These are phyloP conservation scores for Emergomyces orientalis DNA, from an alignment of 2,329 filamentous ascomycete genomes.

Conservation along the genomic window DNA sequence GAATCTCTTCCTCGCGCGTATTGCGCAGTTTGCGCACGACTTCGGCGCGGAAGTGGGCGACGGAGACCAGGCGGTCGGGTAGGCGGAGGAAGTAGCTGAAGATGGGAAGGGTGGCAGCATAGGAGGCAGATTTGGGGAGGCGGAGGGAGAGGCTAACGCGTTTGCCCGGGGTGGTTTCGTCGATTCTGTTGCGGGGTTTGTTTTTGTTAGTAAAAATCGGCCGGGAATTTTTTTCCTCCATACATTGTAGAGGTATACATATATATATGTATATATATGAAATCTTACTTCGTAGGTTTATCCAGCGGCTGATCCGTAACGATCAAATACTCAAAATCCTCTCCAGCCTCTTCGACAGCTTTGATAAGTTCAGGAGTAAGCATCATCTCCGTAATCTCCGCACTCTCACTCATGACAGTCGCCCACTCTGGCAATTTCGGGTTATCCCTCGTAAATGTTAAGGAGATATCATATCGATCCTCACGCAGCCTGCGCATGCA, in stretches of 20 bases:
- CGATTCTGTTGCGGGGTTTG: constrained; percentile 43
- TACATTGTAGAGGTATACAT: background rate
- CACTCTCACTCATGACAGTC: constrained; percentile 93
- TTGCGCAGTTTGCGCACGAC: constrained; percentile 73
- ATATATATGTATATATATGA: background rate
- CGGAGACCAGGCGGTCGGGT: constrained; percentile 67
- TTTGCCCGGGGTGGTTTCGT: constrained; percentile 78
- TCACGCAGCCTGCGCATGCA: constrained; percentile 82
- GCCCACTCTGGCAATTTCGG: constrained; percentile 80
- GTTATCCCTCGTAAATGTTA: constrained; percentile 89
- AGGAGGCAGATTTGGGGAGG: constrained; percentile 51
- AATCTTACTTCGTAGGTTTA: constrained; percentile 68
- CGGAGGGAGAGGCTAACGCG: constrained; percentile 69
- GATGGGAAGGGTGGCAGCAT: constrained; percentile 54
- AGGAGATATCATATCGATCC: constrained; percentile 85
- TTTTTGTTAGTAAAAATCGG: background rate
- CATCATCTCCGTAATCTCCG: constrained; percentile 80
- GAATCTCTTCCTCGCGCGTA: constrained; percentile 70
- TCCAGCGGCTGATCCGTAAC: constrained; percentile 82
- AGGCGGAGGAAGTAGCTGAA: constrained; percentile 67
- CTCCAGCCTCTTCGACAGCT: constrained; percentile 68
- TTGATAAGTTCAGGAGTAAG: constrained; percentile 80
- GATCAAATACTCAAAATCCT: constrained; percentile 76
- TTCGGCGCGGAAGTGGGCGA: constrained; percentile 80
- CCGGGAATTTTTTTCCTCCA: no score